Percentiles rank a stretch among this genome's conserved stretches.
These are phyloP conservation scores for Lonicera japonica DNA, from an alignment of 129 eudicot species.

Conservation along the genomic window DNA sequence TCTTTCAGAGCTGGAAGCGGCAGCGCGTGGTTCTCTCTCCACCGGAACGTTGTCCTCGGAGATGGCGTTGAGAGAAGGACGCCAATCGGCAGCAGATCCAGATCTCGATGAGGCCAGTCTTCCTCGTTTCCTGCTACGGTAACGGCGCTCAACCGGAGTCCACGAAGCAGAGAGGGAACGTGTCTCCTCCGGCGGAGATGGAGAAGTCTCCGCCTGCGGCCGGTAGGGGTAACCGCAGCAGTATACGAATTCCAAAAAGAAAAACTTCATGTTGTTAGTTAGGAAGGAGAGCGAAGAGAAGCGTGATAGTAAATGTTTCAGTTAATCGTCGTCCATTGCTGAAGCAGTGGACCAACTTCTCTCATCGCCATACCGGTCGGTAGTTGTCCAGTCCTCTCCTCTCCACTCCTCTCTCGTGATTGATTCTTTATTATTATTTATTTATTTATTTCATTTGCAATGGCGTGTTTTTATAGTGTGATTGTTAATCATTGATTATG, in stretches of 20 bases:
- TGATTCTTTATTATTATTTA: no score
- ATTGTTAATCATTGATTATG: no score
- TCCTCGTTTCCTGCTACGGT: neutral
- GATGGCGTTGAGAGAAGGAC: slow-evolving; percentile 9
- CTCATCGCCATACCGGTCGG: neutral
- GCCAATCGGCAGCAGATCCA: slow-evolving; percentile 5
- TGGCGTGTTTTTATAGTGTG: no score
- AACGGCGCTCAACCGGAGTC: neutral
- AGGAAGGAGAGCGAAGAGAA: neutral
- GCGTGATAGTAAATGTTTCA: neutral
- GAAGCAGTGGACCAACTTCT: neutral
- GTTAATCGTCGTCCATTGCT: neutral
- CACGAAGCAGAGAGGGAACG: neutral
- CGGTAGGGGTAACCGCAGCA: neutral
- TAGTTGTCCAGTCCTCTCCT: no score
- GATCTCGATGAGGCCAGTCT: neutral
- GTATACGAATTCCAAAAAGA: neutral
- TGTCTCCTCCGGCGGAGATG: neutral
- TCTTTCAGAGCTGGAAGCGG: neutral
- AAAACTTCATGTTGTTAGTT: neutral
- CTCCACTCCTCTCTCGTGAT: neutral
- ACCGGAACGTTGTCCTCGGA: slow-evolving; percentile 13
- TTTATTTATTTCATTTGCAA: neutral
- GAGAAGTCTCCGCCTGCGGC: neutral
- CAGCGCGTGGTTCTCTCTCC: neutral